Percentiles rank a stretch among this genome's conserved stretches.
phyloP scores from a whole-genome alignment of 129 eudicot genomes.

The Escallonia herrerae region DNA sequence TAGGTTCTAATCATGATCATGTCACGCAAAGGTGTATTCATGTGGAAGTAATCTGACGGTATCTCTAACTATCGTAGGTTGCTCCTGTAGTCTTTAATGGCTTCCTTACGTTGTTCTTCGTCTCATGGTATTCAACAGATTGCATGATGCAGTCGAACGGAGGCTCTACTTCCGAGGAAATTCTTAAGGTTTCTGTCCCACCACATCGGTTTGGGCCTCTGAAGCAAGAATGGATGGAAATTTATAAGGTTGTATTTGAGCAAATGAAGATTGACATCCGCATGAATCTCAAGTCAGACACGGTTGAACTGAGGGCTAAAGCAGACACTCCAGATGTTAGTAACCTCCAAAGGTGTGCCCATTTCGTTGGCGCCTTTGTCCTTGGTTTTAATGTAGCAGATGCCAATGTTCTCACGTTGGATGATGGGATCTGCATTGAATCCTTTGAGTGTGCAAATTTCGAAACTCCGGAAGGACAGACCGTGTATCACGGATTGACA shows the following conservation, averaged over 20 bases:
- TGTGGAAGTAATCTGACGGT: background rate
- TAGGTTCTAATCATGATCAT: background rate
- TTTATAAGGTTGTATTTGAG: slow-evolving; percentile 54
- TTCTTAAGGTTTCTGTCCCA: slow-evolving; percentile 43
- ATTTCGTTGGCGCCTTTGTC: slow-evolving; percentile 72
- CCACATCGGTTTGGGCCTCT: slow-evolving; percentile 62
- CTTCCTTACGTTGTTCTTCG: background rate
- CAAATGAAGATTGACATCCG: slow-evolving; percentile 81
- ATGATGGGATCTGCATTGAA: slow-evolving; percentile 77
- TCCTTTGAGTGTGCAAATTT: slow-evolving; percentile 79
- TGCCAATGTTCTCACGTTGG: slow-evolving; percentile 52
- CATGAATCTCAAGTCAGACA: slow-evolving; percentile 59
- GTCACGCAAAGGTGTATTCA: background rate
- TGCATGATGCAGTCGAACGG: slow-evolving; percentile 28
- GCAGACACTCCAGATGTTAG: slow-evolving; percentile 69
- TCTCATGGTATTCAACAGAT: background rate
- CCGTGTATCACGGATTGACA: slow-evolving; percentile 67
- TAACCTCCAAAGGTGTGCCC: slow-evolving; percentile 75
- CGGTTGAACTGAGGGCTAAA: slow-evolving; percentile 62
- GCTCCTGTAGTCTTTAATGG: too few relatives aligned
- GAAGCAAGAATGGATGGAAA: slow-evolving; percentile 73
- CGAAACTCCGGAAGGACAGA: slow-evolving; percentile 64
- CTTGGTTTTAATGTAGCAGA: slow-evolving; percentile 70
- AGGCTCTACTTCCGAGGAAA: slow-evolving; percentile 42
- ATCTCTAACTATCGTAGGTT: background rate